These are phyloP conservation scores for Diaporthe sp. DNA, from an alignment of 2,329 filamentous ascomycete genomes.

Conservation along the genomic window DNA sequence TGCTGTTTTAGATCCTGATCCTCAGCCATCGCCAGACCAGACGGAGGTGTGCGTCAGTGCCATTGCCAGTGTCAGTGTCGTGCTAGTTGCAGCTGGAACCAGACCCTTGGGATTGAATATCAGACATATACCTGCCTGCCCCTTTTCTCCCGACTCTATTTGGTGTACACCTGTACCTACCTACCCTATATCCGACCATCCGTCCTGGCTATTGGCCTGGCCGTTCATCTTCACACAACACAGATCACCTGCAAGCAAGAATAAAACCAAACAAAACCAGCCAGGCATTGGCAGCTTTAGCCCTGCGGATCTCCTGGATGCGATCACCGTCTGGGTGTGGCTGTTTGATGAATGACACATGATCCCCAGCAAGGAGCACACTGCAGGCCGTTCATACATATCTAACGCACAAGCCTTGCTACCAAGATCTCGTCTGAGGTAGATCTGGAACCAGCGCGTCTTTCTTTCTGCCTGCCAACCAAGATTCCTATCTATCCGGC, in stretches of 20 bases:
- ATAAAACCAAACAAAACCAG: background rate
- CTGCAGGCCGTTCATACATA: background rate
- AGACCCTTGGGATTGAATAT: background rate
- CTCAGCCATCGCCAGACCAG: conserved; percentile 27
- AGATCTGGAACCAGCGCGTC: background rate
- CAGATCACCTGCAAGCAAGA: background rate
- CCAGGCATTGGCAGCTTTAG: background rate
- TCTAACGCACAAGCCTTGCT: conserved; percentile 14
- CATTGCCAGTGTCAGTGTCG: background rate
- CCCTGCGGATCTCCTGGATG: conserved; percentile 8
- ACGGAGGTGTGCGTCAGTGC: conserved; percentile 2
- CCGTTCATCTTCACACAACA: background rate
- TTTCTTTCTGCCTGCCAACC: background rate
- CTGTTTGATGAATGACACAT: conserved; percentile 22
- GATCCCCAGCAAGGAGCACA: conserved; percentile 24
- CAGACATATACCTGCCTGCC: conserved; percentile 7
- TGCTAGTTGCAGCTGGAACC: background rate
- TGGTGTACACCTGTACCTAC: too few species aligned
- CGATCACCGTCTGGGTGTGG: conserved; percentile 17
- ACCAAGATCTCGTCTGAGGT: conserved; percentile 23
- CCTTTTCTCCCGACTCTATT: conserved; percentile 3
- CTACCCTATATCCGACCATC: background rate
- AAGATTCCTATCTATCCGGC: conserved; percentile 15
- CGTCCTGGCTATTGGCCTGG: background rate
- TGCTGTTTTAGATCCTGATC: conserved; percentile 32